These are phyloP conservation scores for Tympanopsis confertula DNA, from an alignment of 2,329 filamentous ascomycete genomes.

Conservation along the genomic window DNA sequence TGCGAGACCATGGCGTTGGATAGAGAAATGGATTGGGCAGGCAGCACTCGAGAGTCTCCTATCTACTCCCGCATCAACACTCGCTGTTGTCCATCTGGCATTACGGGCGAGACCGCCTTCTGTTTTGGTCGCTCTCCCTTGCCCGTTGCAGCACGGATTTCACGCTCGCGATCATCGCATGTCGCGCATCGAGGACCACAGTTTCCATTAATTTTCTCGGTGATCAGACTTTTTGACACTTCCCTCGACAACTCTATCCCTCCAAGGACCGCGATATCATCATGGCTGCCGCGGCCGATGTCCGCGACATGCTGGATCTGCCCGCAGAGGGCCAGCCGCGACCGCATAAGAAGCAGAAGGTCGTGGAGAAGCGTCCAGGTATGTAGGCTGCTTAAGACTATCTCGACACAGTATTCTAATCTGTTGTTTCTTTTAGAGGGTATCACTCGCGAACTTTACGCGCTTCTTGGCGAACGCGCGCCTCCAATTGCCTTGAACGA, in stretches of 20 bases:
- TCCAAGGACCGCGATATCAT: too few species aligned
- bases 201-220: too few species aligned
- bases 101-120: too few species aligned
- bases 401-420: background rate
- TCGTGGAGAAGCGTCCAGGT: slow-evolving; percentile 14
- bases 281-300: slow-evolving; percentile 6
- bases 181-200: too few species aligned
- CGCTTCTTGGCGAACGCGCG: slow-evolving; percentile 13
- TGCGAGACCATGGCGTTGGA: too few species aligned
- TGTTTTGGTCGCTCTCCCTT: too few species aligned
- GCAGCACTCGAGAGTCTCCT: too few species aligned
- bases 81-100: too few species aligned
- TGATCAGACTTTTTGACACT: background rate
- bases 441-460: slow-evolving; percentile 14
- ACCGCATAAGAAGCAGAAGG: slow-evolving; percentile 13
- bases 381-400: slow-evolving; percentile 1
- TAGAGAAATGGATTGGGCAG: too few species aligned
- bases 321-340: slow-evolving; percentile 8
- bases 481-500: slow-evolving; percentile 14
- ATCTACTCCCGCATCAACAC: background rate
- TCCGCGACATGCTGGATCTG: slow-evolving; percentile 10
- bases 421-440: slow-evolving; percentile 6
- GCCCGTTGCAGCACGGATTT: too few species aligned
- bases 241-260: background rate
- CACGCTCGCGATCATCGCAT: too few species aligned